Evolutionary conservation across 2,329 filamentous ascomycete genomes (phyloP).

Genomic region (Fusarium paranaense): DNA sequence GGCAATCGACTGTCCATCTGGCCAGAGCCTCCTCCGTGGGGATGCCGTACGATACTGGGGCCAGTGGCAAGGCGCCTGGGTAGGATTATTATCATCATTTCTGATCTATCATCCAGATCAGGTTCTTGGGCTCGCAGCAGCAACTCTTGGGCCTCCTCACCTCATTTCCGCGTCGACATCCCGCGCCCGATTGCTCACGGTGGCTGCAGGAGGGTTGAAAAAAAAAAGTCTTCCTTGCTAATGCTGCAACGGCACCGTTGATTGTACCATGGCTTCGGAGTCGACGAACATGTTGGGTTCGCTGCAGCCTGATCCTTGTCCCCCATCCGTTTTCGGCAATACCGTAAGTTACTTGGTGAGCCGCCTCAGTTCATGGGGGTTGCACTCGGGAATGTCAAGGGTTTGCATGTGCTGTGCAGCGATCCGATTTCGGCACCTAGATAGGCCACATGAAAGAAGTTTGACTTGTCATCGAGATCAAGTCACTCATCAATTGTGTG

Average conservation of each 20-base stretch:
- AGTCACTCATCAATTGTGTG: neutral
- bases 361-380: conserved; percentile 9
- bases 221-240: neutral
- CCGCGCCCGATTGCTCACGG: neutral
- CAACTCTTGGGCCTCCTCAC: neutral
- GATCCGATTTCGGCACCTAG: conserved; percentile 17
- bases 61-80: neutral
- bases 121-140: neutral
- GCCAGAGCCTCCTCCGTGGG: neutral
- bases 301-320: conserved; percentile 15
- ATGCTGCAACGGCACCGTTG: conserved; percentile 18
- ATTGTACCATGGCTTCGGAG: conserved; percentile 28
- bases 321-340: conserved; percentile 23
- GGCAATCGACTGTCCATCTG: neutral
- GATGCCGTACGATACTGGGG: neutral
- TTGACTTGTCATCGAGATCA: neutral
- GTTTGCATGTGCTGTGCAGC: conserved; percentile 6
- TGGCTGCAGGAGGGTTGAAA: conserved; percentile 11
- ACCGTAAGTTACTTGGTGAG: conserved; percentile 11
- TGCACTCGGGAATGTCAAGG: conserved; percentile 32
- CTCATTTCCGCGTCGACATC: conserved; percentile 7
- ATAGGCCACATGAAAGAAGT: neutral
- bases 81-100: neutral
- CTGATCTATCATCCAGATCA: conserved; percentile 10
- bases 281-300: conserved; percentile 28